These are phyloP conservation scores for Vanilla planifolia DNA, from an alignment of 106 monocot genomes.

Conservation along the genomic window DNA sequence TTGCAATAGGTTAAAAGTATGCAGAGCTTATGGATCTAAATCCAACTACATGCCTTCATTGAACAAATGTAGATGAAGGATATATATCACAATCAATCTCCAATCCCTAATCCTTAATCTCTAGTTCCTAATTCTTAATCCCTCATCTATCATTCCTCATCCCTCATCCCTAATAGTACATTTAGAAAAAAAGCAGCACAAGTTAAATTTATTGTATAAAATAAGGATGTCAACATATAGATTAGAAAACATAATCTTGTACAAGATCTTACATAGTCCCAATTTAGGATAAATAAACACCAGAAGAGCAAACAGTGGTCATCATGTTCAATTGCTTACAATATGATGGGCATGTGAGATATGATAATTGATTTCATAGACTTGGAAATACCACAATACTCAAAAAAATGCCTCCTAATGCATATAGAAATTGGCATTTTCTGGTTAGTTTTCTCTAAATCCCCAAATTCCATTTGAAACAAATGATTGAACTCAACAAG, in stretches of 20 bases:
- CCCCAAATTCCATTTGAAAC: not conserved
- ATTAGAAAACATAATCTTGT: too few species aligned
- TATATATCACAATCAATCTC: too few species aligned
- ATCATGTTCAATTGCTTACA: constrained; percentile 26
- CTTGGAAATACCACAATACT: constrained; percentile 61
- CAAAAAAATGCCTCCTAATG: constrained; percentile 56
- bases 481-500: not conserved
- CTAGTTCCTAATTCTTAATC: too few species aligned
- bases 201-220: too few species aligned
- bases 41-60: too few species aligned
- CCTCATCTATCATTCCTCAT: too few species aligned
- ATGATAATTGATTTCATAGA: constrained; percentile 64
- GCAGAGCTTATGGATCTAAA: too few species aligned
- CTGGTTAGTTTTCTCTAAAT: not conserved
- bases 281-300: not conserved
- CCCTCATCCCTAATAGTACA: not conserved
- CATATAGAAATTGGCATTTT: constrained; percentile 18
- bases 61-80: too few species aligned
- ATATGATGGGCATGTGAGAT: constrained; percentile 48
- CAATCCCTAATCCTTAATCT: too few species aligned
- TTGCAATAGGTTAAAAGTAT: too few species aligned
- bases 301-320: not conserved
- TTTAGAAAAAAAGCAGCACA: too few species aligned
- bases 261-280: not conserved
- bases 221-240: too few species aligned